Evolutionary conservation across 495 filamentous ascomycete genomes (phyloP), one percentile per base, ranked within the genome.

Genomic region (Penicillium argentinense): DNA sequence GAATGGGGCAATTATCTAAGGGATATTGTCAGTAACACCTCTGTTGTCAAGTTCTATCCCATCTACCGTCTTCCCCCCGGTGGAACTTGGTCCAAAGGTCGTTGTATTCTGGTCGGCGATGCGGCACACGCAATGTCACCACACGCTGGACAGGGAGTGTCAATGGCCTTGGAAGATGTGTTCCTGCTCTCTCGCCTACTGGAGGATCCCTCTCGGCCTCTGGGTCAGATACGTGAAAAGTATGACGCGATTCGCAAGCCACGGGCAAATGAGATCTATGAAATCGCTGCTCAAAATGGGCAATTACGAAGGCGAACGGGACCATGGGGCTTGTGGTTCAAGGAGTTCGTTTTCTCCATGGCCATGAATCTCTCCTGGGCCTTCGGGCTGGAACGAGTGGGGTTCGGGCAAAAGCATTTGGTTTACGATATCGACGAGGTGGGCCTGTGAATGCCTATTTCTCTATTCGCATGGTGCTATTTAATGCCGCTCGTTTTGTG

Each of bases 121-220:
- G 72, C 73, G 2, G 74, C 68, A 1, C 73, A 76, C 56, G 73
- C 72, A 0, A 73, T 73, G 56, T 66, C 60, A 13, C 71, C 75
- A 0, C 70, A 68, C 58, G 66, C 69, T 14, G 66, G 67, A 4
- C 71, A 78, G 49, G 72, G 75, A 2, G 64, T 67, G 1, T 69
- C 68, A 1, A 71, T 73, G 69, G 72, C 71, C 1, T 36, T 77
- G 18, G 72, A 78, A 34, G 73, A 76, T 62, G 63, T 53, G 0
- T 68, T 72, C 30, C 32, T 72, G 16, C 43, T 77, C 5, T 57
- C 68, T 0, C 43, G 66, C 3, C 38, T 73, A 5, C 59, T 75
- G 12, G 72, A 53, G 23, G 49, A 64, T 14, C 26, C 41, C 0
- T 26, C 39, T 6, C 17, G 48, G 2, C 21, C 57, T 6, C 14